Evolutionary conservation across 306 rosid species (phyloP), one percentile per base, ranked within the genome.

Genomic region (Abrus pulchellus): DNA sequence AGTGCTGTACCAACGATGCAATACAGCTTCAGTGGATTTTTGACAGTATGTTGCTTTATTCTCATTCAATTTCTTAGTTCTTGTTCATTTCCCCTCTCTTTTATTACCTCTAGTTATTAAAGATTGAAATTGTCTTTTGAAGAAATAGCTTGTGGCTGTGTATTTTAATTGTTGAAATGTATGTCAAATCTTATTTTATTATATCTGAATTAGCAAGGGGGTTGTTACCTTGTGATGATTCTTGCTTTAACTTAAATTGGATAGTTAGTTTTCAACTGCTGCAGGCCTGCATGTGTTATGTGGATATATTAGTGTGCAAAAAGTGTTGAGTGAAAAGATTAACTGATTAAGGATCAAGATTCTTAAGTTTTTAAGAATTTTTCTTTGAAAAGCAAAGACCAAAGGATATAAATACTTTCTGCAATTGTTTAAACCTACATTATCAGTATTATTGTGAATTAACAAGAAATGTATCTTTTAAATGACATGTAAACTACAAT

Each of bases 11-110:
- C 98, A 45, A 93, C 97, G 75, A 91, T 89, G 99, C 99, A 95
- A 33, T 95, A 93, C 91, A 94, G 97, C 94, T 75, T 82, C 87
- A 93, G 99, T 79, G 99, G 99, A 41, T 94, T 95, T 90, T 83
- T 91, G 72, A 93, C 98, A n/a, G 99, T 95, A 91, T 72, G 94
- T 74, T 76, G 72, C 85, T 50, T 70, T 72, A 40, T 81, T 50
- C 82, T 67, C 72, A 73, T 60, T 70, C 80, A 64, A 33, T 54
- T 60, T 83, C 36, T 76, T 72, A 10, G 11, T 62, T 74, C 63
- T 55, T 65, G 59, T 64, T 69, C 50, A 14, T 43, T 14, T 40
- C 10, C 11, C 54, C 72, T 20, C 9, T 27, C 14, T 11, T 47
- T 60, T 74, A 67, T 77, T 30, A 20, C 11, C 66, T 68, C 50